Conservation (phyloP, 257 asterid genomes). For the Capsicum chinense region DNA sequence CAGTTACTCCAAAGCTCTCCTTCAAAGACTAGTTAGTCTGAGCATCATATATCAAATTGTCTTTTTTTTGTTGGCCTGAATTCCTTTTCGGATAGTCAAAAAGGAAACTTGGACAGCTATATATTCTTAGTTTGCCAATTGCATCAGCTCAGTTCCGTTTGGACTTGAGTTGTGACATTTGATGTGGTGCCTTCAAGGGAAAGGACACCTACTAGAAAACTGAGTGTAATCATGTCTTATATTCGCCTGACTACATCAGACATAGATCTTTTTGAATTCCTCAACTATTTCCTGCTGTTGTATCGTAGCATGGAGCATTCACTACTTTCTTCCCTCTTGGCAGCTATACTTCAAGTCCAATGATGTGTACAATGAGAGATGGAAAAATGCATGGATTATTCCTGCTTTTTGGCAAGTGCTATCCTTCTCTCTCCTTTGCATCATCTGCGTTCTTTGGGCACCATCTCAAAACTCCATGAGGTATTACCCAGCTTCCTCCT, state of each 20-base stretch:
- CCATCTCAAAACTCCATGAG: conserved; percentile 91
- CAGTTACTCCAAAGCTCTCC: too few relatives aligned
- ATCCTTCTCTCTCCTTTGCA: conserved; percentile 84
- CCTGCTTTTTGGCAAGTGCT: conserved; percentile 97
- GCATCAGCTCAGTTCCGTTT: not conserved
- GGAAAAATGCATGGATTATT: conserved; percentile 97
- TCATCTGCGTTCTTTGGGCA: conserved; percentile 97
- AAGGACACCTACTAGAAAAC: not conserved
- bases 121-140: not conserved
- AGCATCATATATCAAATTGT: not conserved
- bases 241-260: not conserved
- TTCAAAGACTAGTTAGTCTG: not conserved
- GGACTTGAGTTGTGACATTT: not conserved
- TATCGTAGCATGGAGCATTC: not conserved
- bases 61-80: not conserved
- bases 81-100: not conserved
- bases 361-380: conserved; percentile 86
- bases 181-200: not conserved
- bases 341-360: conserved; percentile 93
- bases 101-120: not conserved
- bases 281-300: not conserved
- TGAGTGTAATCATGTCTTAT: not conserved
- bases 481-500: conserved; percentile 42
- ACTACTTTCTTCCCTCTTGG: conserved; percentile 35
- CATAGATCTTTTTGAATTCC: not conserved